Evolutionary conservation across 495 filamentous ascomycete species (phyloP).

Genomic region (Daldinia caldariorum): DNA sequence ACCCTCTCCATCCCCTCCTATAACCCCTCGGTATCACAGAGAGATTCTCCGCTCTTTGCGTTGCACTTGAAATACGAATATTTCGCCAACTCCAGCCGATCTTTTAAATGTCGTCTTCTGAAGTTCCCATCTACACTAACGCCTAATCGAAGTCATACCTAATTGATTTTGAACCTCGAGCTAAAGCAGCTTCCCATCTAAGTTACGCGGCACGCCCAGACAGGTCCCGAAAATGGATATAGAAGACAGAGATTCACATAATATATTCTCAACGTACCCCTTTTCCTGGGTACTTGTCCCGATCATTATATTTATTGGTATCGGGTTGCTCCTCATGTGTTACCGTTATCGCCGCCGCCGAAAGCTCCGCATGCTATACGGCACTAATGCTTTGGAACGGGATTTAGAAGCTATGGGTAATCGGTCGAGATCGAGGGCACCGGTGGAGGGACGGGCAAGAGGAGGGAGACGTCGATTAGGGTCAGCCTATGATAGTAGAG

Average conservation of each 20-base stretch:
- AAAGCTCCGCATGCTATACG: slow-evolving; percentile 38
- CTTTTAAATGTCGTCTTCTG: background rate
- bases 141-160: slow-evolving; percentile 1
- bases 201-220: slow-evolving; percentile 11
- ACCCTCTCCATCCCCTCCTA: background rate
- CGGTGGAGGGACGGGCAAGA: slow-evolving; percentile 30
- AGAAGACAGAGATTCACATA: slow-evolving; percentile 24
- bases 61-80: slow-evolving; percentile 23
- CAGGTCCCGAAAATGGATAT: slow-evolving; percentile 23
- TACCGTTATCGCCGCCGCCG: slow-evolving; percentile 40
- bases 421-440: slow-evolving; percentile 17
- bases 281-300: slow-evolving; percentile 47
- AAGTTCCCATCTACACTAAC: slow-evolving; percentile 3
- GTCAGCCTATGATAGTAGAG: slow-evolving; percentile 37
- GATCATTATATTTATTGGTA: slow-evolving; percentile 42
- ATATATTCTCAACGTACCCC: slow-evolving; percentile 33
- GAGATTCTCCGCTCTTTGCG: slow-evolving; percentile 33
- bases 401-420: slow-evolving; percentile 40
- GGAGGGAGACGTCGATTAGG: slow-evolving; percentile 26
- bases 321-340: slow-evolving; percentile 35
- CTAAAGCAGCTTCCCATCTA: slow-evolving; percentile 2
- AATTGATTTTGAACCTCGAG: slow-evolving; percentile 15
- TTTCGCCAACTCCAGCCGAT: slow-evolving; percentile 18
- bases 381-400: slow-evolving; percentile 36
- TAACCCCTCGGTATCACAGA: slow-evolving; percentile 9